phyloP scores from a whole-genome alignment of 169 alveolate species.

The Plasmodium chabaudi region DNA sequence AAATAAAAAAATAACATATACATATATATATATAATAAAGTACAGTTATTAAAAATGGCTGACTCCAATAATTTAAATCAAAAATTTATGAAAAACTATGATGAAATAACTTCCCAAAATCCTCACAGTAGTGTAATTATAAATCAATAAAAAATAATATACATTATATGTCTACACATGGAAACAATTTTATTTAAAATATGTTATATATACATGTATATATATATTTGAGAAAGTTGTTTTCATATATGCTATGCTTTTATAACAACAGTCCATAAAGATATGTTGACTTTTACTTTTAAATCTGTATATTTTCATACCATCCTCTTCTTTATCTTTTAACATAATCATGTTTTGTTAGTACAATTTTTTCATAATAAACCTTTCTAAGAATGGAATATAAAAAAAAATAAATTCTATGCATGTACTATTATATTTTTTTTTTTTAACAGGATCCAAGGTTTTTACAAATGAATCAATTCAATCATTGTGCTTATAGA shows the following conservation, averaged over 20 bases:
- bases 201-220: neutral
- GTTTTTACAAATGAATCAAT: conserved; percentile 79
- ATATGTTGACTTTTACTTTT: too few species aligned
- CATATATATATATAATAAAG: neutral
- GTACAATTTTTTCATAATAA: too few species aligned
- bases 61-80: conserved; percentile 30
- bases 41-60: conserved; percentile 19
- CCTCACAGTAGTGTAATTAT: conserved; percentile 85
- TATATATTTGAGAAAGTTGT: neutral
- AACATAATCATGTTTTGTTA: too few species aligned
- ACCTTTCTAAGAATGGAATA: too few species aligned
- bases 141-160: neutral
- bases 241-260: too few species aligned
- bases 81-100: conserved; percentile 77
- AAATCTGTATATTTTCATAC: too few species aligned
- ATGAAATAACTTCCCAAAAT: conserved; percentile 80
- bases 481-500: conserved; percentile 81
- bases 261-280: too few species aligned
- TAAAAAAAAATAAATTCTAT: too few species aligned
- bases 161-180: neutral
- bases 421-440: too few species aligned
- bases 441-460: conserved; percentile 81
- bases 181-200: neutral
- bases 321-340: too few species aligned
- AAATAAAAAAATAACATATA: neutral